Evolutionary conservation across 2,329 filamentous ascomycete species (phyloP).

Genomic region (Pseudocercospora ulei): DNA sequence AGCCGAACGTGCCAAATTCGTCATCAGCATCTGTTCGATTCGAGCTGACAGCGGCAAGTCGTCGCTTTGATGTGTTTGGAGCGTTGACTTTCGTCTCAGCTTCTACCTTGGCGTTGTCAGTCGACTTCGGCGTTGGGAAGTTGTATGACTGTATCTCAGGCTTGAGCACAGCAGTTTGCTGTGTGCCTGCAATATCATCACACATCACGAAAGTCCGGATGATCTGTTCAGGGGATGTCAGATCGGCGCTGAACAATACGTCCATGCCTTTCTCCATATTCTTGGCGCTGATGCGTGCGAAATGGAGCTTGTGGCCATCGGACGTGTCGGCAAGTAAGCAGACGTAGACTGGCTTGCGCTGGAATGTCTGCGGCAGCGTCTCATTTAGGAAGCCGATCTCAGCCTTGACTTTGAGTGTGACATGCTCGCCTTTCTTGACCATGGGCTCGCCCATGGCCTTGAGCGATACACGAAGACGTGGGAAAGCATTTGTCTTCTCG

Average conservation of each 20-base stretch:
- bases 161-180: conserved; percentile 45
- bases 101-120: conserved; percentile 12
- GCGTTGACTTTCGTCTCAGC: conserved; percentile 14
- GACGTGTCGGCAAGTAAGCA: conserved; percentile 66
- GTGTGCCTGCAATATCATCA: conserved; percentile 64
- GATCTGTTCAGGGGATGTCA: conserved; percentile 48
- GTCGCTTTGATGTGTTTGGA: conserved; percentile 26
- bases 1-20: conserved; percentile 45
- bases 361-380: conserved; percentile 52
- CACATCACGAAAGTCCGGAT: conserved; percentile 67
- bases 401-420: conserved; percentile 54
- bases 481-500: conserved; percentile 59
- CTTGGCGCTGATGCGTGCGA: conserved; percentile 52
- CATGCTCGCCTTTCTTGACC: conserved; percentile 38
- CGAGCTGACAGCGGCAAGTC: conserved; percentile 14
- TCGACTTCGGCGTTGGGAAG: conserved; percentile 35
- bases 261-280: conserved; percentile 55
- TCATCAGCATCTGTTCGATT: conserved; percentile 32
- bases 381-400: conserved; percentile 64
- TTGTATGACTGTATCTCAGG: conserved; percentile 42
- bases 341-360: conserved; percentile 54
- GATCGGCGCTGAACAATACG: conserved; percentile 49
- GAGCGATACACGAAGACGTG: conserved; percentile 51
- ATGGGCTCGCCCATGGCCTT: conserved; percentile 42
- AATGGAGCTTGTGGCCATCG: conserved; percentile 60